Base-by-base conservation (phyloP, 2,329 filamentous ascomycete species). In the Talaromyces atroroseus region DNA sequence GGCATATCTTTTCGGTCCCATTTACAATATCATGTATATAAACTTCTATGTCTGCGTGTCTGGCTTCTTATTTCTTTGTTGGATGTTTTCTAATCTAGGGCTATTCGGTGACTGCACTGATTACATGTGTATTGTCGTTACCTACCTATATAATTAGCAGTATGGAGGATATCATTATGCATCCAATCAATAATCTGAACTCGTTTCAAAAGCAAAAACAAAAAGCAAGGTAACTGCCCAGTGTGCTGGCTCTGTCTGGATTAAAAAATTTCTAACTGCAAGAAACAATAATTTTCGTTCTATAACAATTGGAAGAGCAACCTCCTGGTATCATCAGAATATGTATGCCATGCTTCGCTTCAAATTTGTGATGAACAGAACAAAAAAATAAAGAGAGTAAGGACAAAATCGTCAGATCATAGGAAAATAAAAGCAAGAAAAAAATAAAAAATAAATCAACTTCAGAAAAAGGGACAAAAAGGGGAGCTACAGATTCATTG, bases 401-500 rank as follows among this genome's bases (percentile, higher is more conserved):
- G 8, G 11, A 29, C 7, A 10, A 7, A 29, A 29, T 11, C 26
- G 26, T 16, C 16, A 16, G 26, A 48, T 48, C 5, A 32, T 42
- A 21, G n/a, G 18, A 42, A 11, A 20, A n/a, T 6, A 47, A 46
- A 18, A 12, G 44, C 12, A 2, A 38, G 34, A 40, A 2, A 40
- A 40, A 18, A 40, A 12, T 4, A 42, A 42, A 20, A 4, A 20
- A 11, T 3, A 36, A 36, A 4, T 29, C 26, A 29, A 29, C 34
- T n/a, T n/a, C n/a, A n/a, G n/a, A 40, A 40, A 42, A 42, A 20
- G 2, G 18, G 4, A 40, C n/a, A 40, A 40, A 18, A 20, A 21
- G 18, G 18, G 18, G n/a, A 42, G 18, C 10, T 63, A 76, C 32
- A 75, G 59, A 57, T 75, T 75, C 68, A 75, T 74, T 54, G 73